Evolutionary conservation across 768 basidiomycete genomes (phyloP).

Genomic region (Panus rudis): DNA sequence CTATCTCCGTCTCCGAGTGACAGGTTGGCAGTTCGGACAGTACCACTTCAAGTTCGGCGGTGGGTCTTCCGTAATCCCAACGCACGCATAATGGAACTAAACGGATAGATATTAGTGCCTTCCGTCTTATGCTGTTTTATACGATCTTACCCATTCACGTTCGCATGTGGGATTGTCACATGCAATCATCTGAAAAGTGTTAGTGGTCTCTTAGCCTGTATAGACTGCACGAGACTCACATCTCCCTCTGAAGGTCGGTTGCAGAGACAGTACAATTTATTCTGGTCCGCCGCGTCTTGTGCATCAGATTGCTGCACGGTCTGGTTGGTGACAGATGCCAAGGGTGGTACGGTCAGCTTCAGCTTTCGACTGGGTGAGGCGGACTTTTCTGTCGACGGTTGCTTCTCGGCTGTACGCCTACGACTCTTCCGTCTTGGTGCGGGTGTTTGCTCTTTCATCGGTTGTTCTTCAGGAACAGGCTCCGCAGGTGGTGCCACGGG

Average conservation of each 20-base stretch:
- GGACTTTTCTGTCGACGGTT: neutral
- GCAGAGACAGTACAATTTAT: constrained; percentile 76
- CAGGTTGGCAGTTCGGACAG: too few species aligned
- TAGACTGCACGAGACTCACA: constrained; percentile 32
- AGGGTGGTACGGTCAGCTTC: constrained; percentile 31
- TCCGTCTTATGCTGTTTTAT: too few species aligned
- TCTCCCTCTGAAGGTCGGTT: constrained; percentile 74
- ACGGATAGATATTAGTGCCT: too few species aligned
- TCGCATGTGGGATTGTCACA: constrained; percentile 71
- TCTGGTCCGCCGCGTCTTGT: constrained; percentile 18
- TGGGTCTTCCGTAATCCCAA: too few species aligned
- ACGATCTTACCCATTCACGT: constrained; percentile 83
- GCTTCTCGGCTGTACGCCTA: neutral
- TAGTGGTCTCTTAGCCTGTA: neutral
- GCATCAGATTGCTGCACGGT: neutral
- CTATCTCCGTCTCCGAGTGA: too few species aligned
- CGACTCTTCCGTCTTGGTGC: neutral
- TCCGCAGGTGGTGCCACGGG: neutral
- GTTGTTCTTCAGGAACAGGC: neutral
- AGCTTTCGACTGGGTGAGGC: too few species aligned
- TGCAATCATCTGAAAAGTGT: constrained; percentile 64
- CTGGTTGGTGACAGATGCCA: constrained; percentile 8
- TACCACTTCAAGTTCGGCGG: too few species aligned
- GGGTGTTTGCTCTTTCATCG: constrained; percentile 5
- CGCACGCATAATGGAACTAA: too few species aligned